Percentiles rank a stretch among this genome's conserved stretches.
These are phyloP conservation scores for Datisca glomerata DNA, from an alignment of 306 rosid genomes.

Conservation along the genomic window DNA sequence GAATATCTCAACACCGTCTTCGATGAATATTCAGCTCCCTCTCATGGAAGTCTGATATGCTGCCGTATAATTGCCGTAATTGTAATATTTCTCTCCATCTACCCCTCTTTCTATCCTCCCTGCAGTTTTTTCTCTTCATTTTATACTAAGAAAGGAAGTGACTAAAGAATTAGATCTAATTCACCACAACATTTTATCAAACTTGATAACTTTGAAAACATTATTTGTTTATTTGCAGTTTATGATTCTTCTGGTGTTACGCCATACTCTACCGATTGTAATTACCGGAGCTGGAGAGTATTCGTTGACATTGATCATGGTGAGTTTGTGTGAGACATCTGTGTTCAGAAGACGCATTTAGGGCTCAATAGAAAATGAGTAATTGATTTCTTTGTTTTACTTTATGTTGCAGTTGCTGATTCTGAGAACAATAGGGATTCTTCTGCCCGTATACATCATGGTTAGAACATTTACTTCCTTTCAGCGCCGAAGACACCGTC, in stretches of 20 bases:
- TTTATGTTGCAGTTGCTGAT: slow-evolving; percentile 36
- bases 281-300: slow-evolving; percentile 38
- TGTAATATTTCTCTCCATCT: slow-evolving; percentile 31
- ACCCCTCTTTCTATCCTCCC: slow-evolving; percentile 2
- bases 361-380: too few species aligned
- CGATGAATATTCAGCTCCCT: slow-evolving; percentile 35
- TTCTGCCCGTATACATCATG: slow-evolving; percentile 49
- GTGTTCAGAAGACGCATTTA: too few species aligned
- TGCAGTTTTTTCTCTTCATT: neutral
- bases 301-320: slow-evolving; percentile 37
- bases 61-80: slow-evolving; percentile 52
- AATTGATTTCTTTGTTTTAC: neutral
- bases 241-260: slow-evolving; percentile 48
- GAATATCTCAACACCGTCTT: slow-evolving; percentile 32
- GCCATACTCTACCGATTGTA: slow-evolving; percentile 58
- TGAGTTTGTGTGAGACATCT: too few species aligned
- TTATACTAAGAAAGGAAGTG: too few species aligned
- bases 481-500: slow-evolving; percentile 34
- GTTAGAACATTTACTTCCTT: slow-evolving; percentile 36
- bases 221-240: slow-evolving; percentile 41
- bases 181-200: too few species aligned
- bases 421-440: slow-evolving; percentile 47
- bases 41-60: slow-evolving; percentile 36
- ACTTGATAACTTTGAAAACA: too few species aligned
- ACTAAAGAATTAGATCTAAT: too few species aligned